phyloP scores from a whole-genome alignment of 805 yeast species.

The Teunomyces pallodes region DNA sequence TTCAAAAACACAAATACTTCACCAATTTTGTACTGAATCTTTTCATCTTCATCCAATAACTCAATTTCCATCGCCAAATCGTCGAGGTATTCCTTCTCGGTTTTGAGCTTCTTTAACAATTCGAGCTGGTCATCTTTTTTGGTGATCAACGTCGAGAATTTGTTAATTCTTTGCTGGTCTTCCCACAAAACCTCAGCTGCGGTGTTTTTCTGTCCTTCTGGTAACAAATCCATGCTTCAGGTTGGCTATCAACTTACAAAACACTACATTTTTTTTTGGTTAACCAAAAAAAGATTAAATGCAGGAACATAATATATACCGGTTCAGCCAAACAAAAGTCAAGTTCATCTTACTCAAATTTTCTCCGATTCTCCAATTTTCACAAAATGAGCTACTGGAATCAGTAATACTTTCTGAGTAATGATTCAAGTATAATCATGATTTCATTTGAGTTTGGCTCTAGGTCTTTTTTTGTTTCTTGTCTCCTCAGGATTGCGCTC shows the following conservation, averaged over 20 bases:
- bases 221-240: constrained; percentile 43
- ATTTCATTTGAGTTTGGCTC: too few species aligned
- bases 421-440: too few species aligned
- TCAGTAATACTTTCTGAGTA: too few species aligned
- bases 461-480: too few species aligned
- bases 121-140: constrained; percentile 59
- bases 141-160: constrained; percentile 78
- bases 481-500: too few species aligned
- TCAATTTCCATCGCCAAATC: constrained; percentile 85
- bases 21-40: constrained; percentile 75
- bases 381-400: too few species aligned
- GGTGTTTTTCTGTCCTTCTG: constrained; percentile 54
- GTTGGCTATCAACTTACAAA: background rate
- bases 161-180: constrained; percentile 87
- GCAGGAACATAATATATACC: background rate
- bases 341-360: too few species aligned
- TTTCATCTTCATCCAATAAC: constrained; percentile 72
- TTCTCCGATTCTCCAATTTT: too few species aligned
- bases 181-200: constrained; percentile 66
- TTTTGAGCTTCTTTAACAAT: constrained; percentile 47
- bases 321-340: too few species aligned
- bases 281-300: background rate
- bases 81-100: constrained; percentile 84
- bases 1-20: constrained; percentile 71
- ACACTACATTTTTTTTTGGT: background rate